phyloP scores from a whole-genome alignment of 495 filamentous ascomycete genomes.

The Neurospora hispaniola region DNA sequence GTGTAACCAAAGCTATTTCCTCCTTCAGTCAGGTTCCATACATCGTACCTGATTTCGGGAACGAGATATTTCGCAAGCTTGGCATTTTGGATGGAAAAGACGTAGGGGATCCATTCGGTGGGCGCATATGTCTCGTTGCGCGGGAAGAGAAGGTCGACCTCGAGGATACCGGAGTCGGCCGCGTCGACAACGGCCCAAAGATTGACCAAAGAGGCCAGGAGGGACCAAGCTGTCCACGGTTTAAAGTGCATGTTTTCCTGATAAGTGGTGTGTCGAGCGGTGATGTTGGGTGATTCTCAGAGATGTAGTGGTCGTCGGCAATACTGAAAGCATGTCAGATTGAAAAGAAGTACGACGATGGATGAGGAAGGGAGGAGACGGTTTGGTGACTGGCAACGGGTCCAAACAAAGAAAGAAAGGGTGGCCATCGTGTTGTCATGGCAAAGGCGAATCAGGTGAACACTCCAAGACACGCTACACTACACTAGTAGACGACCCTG shows the following conservation, averaged over 20 bases:
- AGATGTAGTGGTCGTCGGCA: background rate
- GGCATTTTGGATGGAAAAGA: slow-evolving; percentile 30
- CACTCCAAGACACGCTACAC: background rate
- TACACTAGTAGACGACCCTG: no score
- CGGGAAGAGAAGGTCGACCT: slow-evolving; percentile 23
- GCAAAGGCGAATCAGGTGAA: background rate
- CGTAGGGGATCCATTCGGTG: slow-evolving; percentile 19
- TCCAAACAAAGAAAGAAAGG: background rate
- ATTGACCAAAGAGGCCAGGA: background rate
- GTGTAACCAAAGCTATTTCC: background rate
- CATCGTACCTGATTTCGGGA: background rate
- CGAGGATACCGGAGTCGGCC: background rate
- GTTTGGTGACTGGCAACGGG: background rate
- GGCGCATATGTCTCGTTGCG: slow-evolving; percentile 34
- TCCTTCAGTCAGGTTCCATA: background rate
- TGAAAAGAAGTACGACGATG: background rate
- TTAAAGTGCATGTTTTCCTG: background rate
- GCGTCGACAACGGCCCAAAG: background rate
- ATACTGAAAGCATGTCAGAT: background rate
- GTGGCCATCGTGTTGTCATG: background rate
- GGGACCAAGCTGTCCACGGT: background rate
- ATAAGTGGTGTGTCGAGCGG: background rate
- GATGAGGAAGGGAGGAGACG: background rate
- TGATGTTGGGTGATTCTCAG: background rate
- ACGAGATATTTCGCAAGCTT: slow-evolving; percentile 12